Base-by-base conservation (phyloP, 2,329 filamentous ascomycete genomes). In the Fusarium nematophilum region DNA sequence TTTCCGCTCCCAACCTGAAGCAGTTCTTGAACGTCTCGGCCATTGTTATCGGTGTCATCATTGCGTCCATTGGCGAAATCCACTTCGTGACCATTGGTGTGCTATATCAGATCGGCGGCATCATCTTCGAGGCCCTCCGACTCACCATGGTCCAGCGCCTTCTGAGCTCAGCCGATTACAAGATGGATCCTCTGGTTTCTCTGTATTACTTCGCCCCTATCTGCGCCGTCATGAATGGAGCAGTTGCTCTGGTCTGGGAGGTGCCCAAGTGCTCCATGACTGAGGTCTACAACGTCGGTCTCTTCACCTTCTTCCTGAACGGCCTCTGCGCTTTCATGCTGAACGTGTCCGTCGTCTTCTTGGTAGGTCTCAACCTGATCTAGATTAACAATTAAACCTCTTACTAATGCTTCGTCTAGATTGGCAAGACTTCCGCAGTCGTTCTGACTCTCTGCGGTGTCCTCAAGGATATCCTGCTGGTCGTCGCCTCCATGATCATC, bases 21-120 rank as follows among this genome's bases (percentile, higher is more conserved):
- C 90, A 92, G 42, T 89, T 99, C 70, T 85, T 91, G 73, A 99
- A 99, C 74, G 93, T 99, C 60, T 95, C 91, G 34, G 85, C 94
- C 74, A 99, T 99, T 70, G 95, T 98, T 46, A 77, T 98, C 47
- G 95, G 95, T 83, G 93, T 98, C 68, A 82, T 97, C 65, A 92
- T 99, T 72, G 95, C 95, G 43, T 97, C 94, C 1, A 86, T 96
- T 62, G 95, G 95, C 71, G 95, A 99, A 81, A 96, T 99, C 77
- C 89, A 93, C 74, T 99, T 99, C 74, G 90, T 92, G 70, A 81
- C 90, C 77, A 83, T 86, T 64, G 91, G 91, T 62, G 90, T 95
- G 78, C 74, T 93, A 62, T 93, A 87, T 83, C 92, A 95, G 79
- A 81, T 90, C 58, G 87, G 83, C 53, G 91, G 91, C 71, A 89